Percentiles rank a stretch among this genome's conserved stretches.
Conservation (phyloP, 805 yeast genomes). For the Candida berthetii region DNA sequence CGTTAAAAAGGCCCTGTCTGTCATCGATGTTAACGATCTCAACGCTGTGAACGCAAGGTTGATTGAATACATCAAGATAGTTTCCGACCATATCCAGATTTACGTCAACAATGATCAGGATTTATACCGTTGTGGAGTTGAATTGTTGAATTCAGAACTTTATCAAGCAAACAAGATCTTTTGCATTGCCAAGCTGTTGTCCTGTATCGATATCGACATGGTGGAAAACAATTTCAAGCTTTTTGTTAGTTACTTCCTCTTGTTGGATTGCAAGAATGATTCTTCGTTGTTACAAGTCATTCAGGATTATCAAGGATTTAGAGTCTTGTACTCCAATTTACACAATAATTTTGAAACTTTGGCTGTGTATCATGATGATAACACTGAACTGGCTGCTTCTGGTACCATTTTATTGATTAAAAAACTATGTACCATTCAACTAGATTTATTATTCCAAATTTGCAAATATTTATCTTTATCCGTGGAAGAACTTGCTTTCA, state of each 20-base stretch:
- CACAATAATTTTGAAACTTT: slow-evolving; percentile 22
- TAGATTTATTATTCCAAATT: slow-evolving; percentile 50
- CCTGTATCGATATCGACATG: slow-evolving; percentile 31
- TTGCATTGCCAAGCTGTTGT: slow-evolving; percentile 43
- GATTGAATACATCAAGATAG: slow-evolving; percentile 15
- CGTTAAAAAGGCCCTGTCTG: slow-evolving; percentile 5
- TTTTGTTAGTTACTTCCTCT: slow-evolving; percentile 34
- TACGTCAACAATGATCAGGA: slow-evolving; percentile 22
- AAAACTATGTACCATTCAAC: slow-evolving; percentile 34
- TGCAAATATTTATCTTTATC: slow-evolving; percentile 43
- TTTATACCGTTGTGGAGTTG: slow-evolving; percentile 27
- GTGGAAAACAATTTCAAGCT: slow-evolving; percentile 31
- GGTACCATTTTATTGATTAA: slow-evolving; percentile 26
- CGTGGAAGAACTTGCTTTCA: slow-evolving; percentile 30
- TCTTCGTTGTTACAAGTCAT: slow-evolving; percentile 35
- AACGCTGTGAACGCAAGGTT: slow-evolving; percentile 12
- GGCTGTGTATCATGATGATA: slow-evolving; percentile 19
- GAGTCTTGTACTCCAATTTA: slow-evolving; percentile 34
- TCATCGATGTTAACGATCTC: slow-evolving; percentile 5
- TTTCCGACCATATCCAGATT: slow-evolving; percentile 17
- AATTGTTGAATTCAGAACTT: slow-evolving; percentile 24
- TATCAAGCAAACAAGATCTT: slow-evolving; percentile 34
- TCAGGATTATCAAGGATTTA: slow-evolving; percentile 47
- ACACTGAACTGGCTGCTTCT: slow-evolving; percentile 12
- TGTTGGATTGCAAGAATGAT: slow-evolving; percentile 39